Percentiles rank a stretch among this genome's conserved stretches.
These are phyloP conservation scores for Nepenthes gracilis DNA, from an alignment of 148 eudicot species.

Conservation along the genomic window DNA sequence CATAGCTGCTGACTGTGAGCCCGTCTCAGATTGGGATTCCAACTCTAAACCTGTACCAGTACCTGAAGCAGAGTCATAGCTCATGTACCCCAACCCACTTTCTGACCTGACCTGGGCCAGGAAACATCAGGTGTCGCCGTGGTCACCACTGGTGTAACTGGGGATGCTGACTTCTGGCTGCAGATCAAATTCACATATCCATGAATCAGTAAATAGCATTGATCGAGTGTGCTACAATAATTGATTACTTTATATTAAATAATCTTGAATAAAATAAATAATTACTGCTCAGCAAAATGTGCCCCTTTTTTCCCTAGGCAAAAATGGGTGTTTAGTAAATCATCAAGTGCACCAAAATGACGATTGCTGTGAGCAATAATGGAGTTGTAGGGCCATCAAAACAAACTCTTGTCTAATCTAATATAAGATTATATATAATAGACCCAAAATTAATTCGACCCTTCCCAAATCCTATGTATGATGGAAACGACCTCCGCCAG, in stretches of 20 bases:
- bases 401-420: no score
- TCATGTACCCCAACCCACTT: conserved; percentile 28
- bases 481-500: no score
- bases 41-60: conserved; percentile 10
- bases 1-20: conserved; percentile 32
- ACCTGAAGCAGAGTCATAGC: conserved; percentile 17
- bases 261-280: not conserved
- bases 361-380: no score
- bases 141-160: conserved; percentile 12
- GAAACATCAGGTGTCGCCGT: conserved; percentile 14
- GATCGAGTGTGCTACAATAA: not conserved
- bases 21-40: conserved; percentile 14
- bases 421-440: no score
- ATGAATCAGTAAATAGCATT: not conserved
- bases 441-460: no score
- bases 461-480: no score
- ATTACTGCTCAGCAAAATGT: no score
- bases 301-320: no score
- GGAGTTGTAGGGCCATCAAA: no score
- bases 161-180: conserved; percentile 75
- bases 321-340: no score
- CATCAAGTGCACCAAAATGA: no score
- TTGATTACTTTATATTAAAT: no score
- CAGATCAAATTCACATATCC: not conserved
- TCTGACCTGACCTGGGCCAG: conserved; percentile 7